Percentiles rank a stretch among this genome's conserved stretches.
Conservation (phyloP, 208 protist species). For the Trichomonas vaginalis region DNA sequence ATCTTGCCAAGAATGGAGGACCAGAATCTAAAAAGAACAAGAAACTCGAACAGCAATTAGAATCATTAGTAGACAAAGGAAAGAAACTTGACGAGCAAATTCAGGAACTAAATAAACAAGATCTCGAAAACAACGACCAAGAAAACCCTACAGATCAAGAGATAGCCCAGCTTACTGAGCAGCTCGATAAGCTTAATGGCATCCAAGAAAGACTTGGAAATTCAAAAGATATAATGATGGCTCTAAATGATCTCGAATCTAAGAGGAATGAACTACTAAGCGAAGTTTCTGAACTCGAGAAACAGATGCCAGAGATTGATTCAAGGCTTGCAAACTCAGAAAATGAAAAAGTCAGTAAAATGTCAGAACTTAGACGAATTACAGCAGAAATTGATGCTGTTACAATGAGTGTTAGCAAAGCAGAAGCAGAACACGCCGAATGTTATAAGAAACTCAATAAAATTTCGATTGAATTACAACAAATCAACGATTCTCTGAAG, state of each 20-base stretch:
- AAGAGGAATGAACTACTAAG: background rate
- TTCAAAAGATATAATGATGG: background rate
- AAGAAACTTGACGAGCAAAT: background rate
- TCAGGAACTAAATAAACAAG: background rate
- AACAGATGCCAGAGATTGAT: background rate
- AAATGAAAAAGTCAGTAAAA: background rate
- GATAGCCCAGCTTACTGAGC: background rate
- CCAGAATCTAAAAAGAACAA: background rate
- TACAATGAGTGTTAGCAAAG: background rate
- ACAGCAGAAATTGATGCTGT: background rate
- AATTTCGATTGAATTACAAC: background rate
- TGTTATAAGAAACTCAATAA: background rate
- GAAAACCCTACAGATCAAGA: background rate
- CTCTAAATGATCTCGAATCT: background rate
- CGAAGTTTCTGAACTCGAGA: background rate
- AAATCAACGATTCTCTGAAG: background rate
- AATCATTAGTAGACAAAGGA: background rate
- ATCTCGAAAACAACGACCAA: background rate
- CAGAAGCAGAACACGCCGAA: background rate
- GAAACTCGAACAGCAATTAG: background rate
- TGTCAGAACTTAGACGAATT: background rate
- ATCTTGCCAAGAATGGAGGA: background rate
- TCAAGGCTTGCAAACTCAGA: background rate
- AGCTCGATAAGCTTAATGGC: background rate
- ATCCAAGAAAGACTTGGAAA: background rate